Base-by-base conservation (phyloP, 805 yeast genomes). In the Candida namnaoensis region DNA sequence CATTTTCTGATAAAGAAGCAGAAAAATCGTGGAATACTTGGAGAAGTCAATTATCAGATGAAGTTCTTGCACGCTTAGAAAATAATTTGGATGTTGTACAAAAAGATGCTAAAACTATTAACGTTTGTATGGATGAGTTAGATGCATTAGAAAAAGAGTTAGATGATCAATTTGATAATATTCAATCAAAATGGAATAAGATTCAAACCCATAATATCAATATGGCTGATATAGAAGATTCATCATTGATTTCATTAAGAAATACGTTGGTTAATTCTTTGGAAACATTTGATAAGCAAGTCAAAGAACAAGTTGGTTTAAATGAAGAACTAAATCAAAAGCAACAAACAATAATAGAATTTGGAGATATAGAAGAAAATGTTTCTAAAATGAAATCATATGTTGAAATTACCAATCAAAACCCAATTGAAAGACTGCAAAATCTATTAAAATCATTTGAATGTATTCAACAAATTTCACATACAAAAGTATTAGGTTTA, bases 1-100 rank as follows among this genome's bases (percentile, higher is more conserved):
- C 50, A n/a, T 47, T 43, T 27, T 48, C 59, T 5, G 59, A 54
- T 38, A 42, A 51, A 19, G 51, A 51, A 25, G 50, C 59, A 6
- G 56, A 52, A 41, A 47, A 41, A 32, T 41, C 54, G 0, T 54
- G 59, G 59, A 45, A 46, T 11, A 32, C 49, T 1, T 56, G 60
- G 60, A 42, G 57, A 15, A 43, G 41, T n/a, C 46, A 52, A 39
- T 36, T 56, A 5, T 34, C 53, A 15, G 54, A 52, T 37, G 60
- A 54, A 37, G 42, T 52, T 10, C 40, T 48, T 5, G 35, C 38
- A 3, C 43, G 58, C 35, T 37, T 56, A 11, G 47, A 43, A 13
- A 37, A 36, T 8, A 54, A 51, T 36, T 13, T 36, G 5, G 42
- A 32, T 4, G 13, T 25, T 7, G n/a, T 56, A 8, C 14, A 38